phyloP scores from a whole-genome alignment of 2,329 filamentous ascomycete genomes.

The Fusarium sp. region DNA sequence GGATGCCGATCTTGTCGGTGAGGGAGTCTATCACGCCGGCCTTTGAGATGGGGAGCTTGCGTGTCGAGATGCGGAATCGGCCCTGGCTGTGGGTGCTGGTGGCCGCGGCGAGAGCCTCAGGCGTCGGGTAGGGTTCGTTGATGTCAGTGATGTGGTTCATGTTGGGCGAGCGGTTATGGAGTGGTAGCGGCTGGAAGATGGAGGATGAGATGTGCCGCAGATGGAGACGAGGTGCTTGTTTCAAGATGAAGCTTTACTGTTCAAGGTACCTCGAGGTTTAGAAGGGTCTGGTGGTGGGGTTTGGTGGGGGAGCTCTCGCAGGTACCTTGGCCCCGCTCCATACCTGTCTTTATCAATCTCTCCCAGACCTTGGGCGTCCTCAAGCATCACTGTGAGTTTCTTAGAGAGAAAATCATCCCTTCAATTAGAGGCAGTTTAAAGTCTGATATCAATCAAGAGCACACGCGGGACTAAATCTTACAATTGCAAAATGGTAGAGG shows the following conservation, averaged over 20 bases:
- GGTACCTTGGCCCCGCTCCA: neutral
- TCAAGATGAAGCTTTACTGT: neutral
- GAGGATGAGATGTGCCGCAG: neutral
- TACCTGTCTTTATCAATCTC: neutral
- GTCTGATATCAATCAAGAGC: neutral
- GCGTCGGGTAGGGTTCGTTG: constrained; percentile 67
- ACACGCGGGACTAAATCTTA: neutral
- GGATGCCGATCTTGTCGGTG: constrained; percentile 81
- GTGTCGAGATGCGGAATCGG: constrained; percentile 80
- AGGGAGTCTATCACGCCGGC: constrained; percentile 89
- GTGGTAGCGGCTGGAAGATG: neutral
- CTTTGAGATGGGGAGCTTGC: constrained; percentile 96
- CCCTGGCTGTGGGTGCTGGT: constrained; percentile 70
- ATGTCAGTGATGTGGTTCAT: constrained; percentile 56
- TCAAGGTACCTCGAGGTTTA: neutral
- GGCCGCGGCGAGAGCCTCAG: constrained; percentile 62
- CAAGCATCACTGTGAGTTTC: neutral
- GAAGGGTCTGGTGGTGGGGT: neutral
- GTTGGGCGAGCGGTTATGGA: constrained; percentile 4
- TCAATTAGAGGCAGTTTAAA: neutral
- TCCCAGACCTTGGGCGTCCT: neutral
- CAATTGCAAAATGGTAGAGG: neutral
- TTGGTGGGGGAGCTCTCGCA: neutral
- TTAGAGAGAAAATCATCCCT: neutral
- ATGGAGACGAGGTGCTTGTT: neutral